These are phyloP conservation scores for Wickerhamiella infanticola DNA, from an alignment of 1,139 yeast species.

Conservation along the genomic window DNA sequence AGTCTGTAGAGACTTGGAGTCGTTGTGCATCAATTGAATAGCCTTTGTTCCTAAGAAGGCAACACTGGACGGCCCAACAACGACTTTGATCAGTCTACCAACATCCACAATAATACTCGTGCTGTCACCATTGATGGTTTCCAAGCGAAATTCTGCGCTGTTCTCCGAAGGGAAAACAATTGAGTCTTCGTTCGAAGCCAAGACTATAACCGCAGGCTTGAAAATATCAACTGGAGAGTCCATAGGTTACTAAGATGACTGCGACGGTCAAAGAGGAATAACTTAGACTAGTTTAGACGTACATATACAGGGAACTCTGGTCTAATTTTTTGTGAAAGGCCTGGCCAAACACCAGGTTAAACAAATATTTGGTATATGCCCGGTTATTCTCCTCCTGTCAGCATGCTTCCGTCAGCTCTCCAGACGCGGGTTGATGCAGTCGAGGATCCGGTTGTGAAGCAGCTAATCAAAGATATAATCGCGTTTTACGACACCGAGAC, in stretches of 20 bases:
- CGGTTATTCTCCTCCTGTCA: not conserved
- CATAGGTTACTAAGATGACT: not conserved
- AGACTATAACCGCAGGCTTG: no score
- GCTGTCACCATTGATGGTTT: no score
- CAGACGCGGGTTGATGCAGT: slow-evolving; percentile 6
- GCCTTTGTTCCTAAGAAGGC: not conserved
- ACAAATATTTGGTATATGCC: not conserved
- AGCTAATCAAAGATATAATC: slow-evolving; percentile 5
- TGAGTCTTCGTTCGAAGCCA: no score
- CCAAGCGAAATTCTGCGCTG: no score
- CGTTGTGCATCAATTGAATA: not conserved
- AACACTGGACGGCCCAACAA: not conserved
- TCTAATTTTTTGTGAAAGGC: not conserved
- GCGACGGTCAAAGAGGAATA: not conserved
- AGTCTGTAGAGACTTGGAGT: not conserved
- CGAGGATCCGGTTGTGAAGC: slow-evolving; percentile 4
- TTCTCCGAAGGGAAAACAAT: no score
- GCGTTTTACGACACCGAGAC: not conserved
- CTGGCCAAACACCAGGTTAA: not conserved
- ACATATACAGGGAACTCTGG: not conserved
- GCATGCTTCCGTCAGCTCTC: slow-evolving; percentile 5
- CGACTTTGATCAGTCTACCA: not conserved
- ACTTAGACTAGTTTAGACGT: not conserved
- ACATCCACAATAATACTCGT: not conserved
- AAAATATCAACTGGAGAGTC: not conserved